Base-by-base conservation (phyloP, 2,329 filamentous ascomycete genomes). In the Xenoacremonium recifei region DNA sequence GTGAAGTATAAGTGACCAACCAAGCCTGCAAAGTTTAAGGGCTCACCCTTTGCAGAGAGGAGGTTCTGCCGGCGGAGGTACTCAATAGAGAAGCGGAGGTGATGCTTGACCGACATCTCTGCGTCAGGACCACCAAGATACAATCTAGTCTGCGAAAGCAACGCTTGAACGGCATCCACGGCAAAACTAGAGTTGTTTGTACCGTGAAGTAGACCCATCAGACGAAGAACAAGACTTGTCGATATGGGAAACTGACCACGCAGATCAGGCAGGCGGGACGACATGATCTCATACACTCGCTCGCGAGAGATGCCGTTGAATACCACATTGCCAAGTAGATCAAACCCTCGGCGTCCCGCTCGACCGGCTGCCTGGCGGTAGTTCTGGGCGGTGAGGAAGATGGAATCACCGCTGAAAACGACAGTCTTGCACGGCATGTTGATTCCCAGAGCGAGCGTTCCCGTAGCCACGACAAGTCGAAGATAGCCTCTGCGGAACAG, bases 361-460 rank as follows among this genome's bases (percentile, higher is more conserved):
- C 87, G 82, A 63, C 88, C 87, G 42, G 86, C 80, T 6, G 80
- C 85, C 61, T 92, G 87, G 7, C 85, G 79, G 61, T 85, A 92
- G 59, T 88, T 89, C 38, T 91, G 76, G 0, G 86, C 79, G 0
- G 85, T 89, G 32, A 92, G 66, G 57, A 79, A 89, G 3, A 87
- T 72, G 0, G 82, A 87, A 59, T 91, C 86, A 0, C 85, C 85
- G 13, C 74, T 76, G 60, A 92, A 92, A 2, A 89, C 79, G 1
- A 90, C 85, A 1, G 87, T 92, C 61, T 87, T 88, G 61, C 86
- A 91, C 9, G 87, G 87, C 84, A 89, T 88, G 54, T 89, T 92
- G 68, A 92, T 85, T 68, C 87, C 87, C 5, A 91, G 69, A 2
- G 84, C 84, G 17, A 90, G 72, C 0, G 86, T 90, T 1, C 85